Percentiles rank a stretch among this genome's conserved stretches.
Conservation (phyloP, 2,329 filamentous ascomycete genomes). For the Alternaria consortialis region DNA sequence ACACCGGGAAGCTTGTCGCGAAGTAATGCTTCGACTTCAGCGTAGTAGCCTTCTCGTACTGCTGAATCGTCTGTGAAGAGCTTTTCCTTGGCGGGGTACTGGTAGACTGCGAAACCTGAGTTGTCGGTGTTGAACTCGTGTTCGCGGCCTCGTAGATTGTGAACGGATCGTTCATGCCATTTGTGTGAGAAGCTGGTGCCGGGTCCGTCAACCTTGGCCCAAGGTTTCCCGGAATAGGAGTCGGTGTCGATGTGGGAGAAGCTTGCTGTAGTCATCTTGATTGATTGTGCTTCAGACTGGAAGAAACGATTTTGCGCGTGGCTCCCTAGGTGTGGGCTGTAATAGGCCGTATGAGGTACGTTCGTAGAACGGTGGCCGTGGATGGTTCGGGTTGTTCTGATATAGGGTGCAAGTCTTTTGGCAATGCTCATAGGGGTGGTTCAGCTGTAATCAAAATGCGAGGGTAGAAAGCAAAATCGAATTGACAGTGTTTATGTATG, state of each 20-base stretch:
- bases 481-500: constrained; percentile 17
- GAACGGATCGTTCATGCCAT: constrained; percentile 59
- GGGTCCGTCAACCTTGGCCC: constrained; percentile 71
- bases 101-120: constrained; percentile 66
- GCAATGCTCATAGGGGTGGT: not conserved
- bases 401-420: not conserved
- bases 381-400: not conserved
- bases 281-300: not conserved
- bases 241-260: constrained; percentile 70
- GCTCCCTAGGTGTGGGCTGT: not conserved
- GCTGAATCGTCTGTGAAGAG: constrained; percentile 64
- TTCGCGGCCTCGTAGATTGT: constrained; percentile 64
- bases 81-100: constrained; percentile 63
- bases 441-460: not conserved
- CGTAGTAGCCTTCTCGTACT: constrained; percentile 67
- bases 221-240: constrained; percentile 64
- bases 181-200: constrained; percentile 63
- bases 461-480: not conserved
- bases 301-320: not conserved
- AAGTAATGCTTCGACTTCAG: constrained; percentile 67
- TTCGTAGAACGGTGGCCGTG: not conserved
- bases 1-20: constrained; percentile 63
- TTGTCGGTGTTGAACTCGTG: constrained; percentile 65
- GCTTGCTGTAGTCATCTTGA: constrained; percentile 64
- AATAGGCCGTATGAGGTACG: not conserved